Evolutionary conservation across 805 yeast species (phyloP).

Genomic region (Kluyveromyces starmeri): DNA sequence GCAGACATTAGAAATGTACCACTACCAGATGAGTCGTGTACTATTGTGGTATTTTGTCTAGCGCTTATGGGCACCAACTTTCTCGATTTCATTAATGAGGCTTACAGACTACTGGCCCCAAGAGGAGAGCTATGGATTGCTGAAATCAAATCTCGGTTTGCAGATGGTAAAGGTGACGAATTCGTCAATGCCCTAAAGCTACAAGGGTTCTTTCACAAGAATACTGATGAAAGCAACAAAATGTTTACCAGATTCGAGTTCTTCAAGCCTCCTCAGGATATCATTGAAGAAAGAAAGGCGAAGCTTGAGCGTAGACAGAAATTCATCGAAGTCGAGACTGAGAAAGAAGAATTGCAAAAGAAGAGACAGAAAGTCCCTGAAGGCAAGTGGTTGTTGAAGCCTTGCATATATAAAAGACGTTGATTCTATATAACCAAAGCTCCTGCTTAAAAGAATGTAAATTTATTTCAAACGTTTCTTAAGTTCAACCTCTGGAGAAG

Average conservation of each 20-base stretch:
- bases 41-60: conserved; percentile 85
- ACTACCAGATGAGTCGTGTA: conserved; percentile 64
- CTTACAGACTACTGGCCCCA: conserved; percentile 76
- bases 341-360: conserved; percentile 47
- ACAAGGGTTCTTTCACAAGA: conserved; percentile 79
- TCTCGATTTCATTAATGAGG: conserved; percentile 84
- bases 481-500: conserved; percentile 9
- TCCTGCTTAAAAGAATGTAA: neutral
- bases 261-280: conserved; percentile 71
- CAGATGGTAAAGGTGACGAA: conserved; percentile 67
- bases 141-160: conserved; percentile 87
- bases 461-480: neutral
- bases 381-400: conserved; percentile 86
- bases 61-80: conserved; percentile 98
- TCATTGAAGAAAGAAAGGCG: conserved; percentile 51
- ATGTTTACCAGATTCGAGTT: conserved; percentile 95
- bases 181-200: conserved; percentile 71
- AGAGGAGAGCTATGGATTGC: conserved; percentile 96
- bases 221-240: conserved; percentile 77
- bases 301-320: conserved; percentile 53
- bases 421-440: conserved; percentile 20
- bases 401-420: conserved; percentile 91
- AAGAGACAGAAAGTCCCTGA: conserved; percentile 54
- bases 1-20: conserved; percentile 94
- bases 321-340: conserved; percentile 63